These are phyloP conservation scores for Diaporthe helianthi DNA, from an alignment of 2,329 filamentous ascomycete species.

Conservation along the genomic window DNA sequence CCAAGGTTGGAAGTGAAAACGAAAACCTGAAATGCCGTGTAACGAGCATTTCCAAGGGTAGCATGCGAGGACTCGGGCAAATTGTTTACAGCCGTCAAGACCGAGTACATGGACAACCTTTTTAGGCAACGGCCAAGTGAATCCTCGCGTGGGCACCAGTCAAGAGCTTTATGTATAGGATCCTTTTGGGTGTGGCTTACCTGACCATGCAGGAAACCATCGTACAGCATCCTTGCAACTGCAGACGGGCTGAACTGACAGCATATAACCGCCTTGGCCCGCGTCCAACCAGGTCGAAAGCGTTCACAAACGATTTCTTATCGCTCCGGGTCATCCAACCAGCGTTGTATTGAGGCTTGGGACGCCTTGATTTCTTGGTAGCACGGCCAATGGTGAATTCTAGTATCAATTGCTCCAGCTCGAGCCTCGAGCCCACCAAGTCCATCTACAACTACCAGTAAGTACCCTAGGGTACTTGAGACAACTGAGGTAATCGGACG, in stretches of 20 bases:
- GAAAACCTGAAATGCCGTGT: constrained; percentile 13
- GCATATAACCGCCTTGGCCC: constrained; percentile 17
- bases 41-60: neutral
- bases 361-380: neutral
- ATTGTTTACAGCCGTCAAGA: neutral
- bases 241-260: constrained; percentile 14
- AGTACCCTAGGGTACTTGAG: too few species aligned
- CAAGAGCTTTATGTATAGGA: neutral
- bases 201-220: neutral
- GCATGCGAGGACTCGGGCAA: neutral
- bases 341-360: too few species aligned
- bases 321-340: too few species aligned
- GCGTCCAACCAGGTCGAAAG: neutral
- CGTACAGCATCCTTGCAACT: neutral
- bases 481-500: accelerated
- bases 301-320: neutral
- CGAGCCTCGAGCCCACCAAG: too few species aligned
- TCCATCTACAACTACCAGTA: too few species aligned
- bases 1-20: too few species aligned
- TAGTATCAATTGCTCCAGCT: neutral
- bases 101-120: neutral
- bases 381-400: neutral
- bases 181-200: neutral
- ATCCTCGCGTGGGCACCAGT: neutral
- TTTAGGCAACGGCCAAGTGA: neutral